phyloP scores from a whole-genome alignment of 306 rosid species.

The Pterocarpus macrocarpus region DNA sequence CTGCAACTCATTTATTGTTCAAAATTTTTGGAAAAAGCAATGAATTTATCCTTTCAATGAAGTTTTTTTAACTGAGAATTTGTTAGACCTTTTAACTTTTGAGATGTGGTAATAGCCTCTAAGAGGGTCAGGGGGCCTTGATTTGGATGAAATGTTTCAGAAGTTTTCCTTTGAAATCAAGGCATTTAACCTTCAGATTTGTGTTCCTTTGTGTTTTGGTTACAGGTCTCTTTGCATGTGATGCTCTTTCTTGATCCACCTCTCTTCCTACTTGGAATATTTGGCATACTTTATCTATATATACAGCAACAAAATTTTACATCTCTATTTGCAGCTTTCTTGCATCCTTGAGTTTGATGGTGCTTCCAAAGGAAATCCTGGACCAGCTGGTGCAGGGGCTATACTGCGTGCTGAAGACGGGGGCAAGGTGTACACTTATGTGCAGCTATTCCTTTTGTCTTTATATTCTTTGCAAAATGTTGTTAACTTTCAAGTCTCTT shows the following conservation, averaged over 20 bases:
- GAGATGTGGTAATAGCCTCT: not conserved
- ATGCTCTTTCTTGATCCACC: constrained; percentile 21
- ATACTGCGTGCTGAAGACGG: constrained; percentile 81
- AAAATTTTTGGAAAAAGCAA: not conserved
- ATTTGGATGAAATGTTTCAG: not conserved
- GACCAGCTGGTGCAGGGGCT: constrained; percentile 93
- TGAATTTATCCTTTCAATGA: not conserved
- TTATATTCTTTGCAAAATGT: constrained; percentile 10
- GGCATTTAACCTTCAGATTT: constrained; percentile 10
- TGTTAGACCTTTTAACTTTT: not conserved
- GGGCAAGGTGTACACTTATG: constrained; percentile 58
- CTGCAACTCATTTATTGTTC: not conserved
- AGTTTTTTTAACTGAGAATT: not conserved
- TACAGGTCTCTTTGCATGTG: constrained; percentile 15
- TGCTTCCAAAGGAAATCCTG: constrained; percentile 97
- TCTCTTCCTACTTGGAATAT: not conserved
- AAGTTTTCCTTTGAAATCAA: constrained; percentile 11
- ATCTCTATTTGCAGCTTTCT: constrained; percentile 58
- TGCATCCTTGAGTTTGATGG: constrained; percentile 86
- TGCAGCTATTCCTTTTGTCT: constrained; percentile 3
- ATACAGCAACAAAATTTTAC: constrained; percentile 13
- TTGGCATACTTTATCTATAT: not conserved
- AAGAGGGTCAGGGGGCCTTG: not conserved
- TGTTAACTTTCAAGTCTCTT: constrained; percentile 34
- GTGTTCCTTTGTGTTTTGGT: not conserved